phyloP scores from a whole-genome alignment of 306 rosid species.

The Arachis stenosperma region DNA sequence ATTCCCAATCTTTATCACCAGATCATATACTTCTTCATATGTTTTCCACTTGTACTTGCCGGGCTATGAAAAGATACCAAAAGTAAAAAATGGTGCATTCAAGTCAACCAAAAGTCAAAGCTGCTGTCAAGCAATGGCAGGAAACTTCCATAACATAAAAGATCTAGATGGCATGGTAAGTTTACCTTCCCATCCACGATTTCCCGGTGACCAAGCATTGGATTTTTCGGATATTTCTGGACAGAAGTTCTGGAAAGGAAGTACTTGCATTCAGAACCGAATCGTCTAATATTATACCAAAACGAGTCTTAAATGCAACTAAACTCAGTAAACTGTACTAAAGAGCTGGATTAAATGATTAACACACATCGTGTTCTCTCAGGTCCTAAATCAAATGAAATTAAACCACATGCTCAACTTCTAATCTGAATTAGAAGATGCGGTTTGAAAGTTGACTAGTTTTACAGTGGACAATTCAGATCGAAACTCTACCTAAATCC shows the following conservation, averaged over 20 bases:
- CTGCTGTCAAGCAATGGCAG: slow-evolving; percentile 10
- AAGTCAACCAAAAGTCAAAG: slow-evolving; percentile 35
- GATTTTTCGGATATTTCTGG: slow-evolving; percentile 68
- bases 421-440: not conserved
- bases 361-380: not conserved
- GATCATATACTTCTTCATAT: slow-evolving; percentile 72
- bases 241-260: slow-evolving; percentile 70
- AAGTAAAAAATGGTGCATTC: not conserved
- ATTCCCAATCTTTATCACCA: slow-evolving; percentile 79
- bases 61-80: slow-evolving; percentile 51
- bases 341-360: not conserved
- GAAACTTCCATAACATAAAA: slow-evolving; percentile 4
- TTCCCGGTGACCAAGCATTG: slow-evolving; percentile 85
- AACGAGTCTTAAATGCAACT: not conserved
- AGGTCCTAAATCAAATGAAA: slow-evolving; percentile 26
- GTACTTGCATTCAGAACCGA: slow-evolving; percentile 25
- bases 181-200: slow-evolving; percentile 69
- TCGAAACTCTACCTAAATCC: not conserved
- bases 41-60: slow-evolving; percentile 82
- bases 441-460: not conserved
- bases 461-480: not conserved
- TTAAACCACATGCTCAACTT: slow-evolving; percentile 6
- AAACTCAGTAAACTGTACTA: not conserved
- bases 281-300: not conserved
- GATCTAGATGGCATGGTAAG: not conserved